A percentile compares a stretch with the other conserved stretches of the same genome.
Evolutionary conservation across 169 alveolate genomes (phyloP).

Genomic region (Cryptosporidium tyzzeri): DNA sequence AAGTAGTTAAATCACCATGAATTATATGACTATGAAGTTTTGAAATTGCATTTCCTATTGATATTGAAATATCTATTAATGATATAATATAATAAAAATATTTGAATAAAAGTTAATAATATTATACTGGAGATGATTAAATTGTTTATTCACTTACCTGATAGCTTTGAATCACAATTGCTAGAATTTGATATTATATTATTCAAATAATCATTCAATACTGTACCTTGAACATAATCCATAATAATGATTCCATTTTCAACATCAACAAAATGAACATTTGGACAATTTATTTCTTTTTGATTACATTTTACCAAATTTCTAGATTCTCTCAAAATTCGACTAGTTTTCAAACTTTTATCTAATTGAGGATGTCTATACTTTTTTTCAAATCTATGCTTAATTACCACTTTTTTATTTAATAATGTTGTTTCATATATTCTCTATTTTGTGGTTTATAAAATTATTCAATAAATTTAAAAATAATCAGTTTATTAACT

Average conservation of each 20-base stretch:
- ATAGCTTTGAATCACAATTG: background rate
- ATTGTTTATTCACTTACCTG: background rate
- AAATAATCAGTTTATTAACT: background rate
- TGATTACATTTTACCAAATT: conserved; percentile 33
- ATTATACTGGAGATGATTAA: background rate
- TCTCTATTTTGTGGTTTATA: conserved; percentile 7
- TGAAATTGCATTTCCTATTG: conserved; percentile 44
- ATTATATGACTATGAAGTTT: conserved; percentile 32
- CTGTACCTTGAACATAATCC: conserved; percentile 26
- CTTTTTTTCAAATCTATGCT: conserved; percentile 54
- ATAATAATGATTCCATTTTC: conserved; percentile 46
- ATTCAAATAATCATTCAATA: conserved; percentile 30
- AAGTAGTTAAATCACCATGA: conserved; percentile 67
- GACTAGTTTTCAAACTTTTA: conserved; percentile 8
- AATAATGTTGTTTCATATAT: conserved; percentile 28
- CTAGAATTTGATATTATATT: background rate
- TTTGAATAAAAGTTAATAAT: background rate
- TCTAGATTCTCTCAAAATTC: conserved; percentile 42
- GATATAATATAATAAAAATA: background rate
- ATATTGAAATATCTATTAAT: conserved; percentile 24
- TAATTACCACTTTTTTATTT: conserved; percentile 11
- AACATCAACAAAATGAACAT: conserved; percentile 56
- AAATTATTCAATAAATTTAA: background rate
- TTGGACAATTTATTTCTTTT: conserved; percentile 59
- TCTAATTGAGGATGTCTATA: conserved; percentile 60